Conservation (phyloP, 1,139 yeast species). For the Scheffersomyces insectosa region DNA sequence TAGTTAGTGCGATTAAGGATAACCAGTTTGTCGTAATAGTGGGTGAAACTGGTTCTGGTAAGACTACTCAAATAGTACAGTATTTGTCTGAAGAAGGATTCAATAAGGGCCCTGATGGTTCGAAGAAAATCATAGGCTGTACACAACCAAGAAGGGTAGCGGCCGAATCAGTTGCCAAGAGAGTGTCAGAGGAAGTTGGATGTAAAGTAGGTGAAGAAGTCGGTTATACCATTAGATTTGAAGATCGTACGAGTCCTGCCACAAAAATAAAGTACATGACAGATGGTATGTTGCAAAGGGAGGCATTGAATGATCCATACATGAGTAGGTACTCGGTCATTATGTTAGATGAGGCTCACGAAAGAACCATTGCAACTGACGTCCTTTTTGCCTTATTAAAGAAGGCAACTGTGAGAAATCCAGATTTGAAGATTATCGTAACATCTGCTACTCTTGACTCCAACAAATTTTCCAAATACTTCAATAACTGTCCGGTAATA, state of each 20-base stretch:
- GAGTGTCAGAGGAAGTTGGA: slow-evolving; percentile 68
- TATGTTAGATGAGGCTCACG: slow-evolving; percentile 96
- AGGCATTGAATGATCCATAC: slow-evolving; percentile 73
- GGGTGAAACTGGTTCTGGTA: slow-evolving; percentile 47
- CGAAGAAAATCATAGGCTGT: slow-evolving; percentile 56
- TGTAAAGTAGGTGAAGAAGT: slow-evolving; percentile 61
- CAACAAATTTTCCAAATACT: slow-evolving; percentile 74
- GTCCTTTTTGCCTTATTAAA: slow-evolving; percentile 83
- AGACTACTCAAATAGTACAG: slow-evolving; percentile 33
- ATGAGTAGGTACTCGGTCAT: slow-evolving; percentile 77
- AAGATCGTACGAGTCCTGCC: slow-evolving; percentile 52
- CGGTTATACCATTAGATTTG: slow-evolving; percentile 69
- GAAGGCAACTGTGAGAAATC: slow-evolving; percentile 67
- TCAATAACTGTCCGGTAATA: slow-evolving; percentile 76
- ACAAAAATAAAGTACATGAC: slow-evolving; percentile 79
- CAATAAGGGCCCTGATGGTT: slow-evolving; percentile 19
- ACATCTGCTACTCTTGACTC: slow-evolving; percentile 95
- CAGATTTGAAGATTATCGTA: slow-evolving; percentile 74
- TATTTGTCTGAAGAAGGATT: slow-evolving; percentile 41
- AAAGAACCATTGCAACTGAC: slow-evolving; percentile 92
- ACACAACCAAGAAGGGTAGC: slow-evolving; percentile 79
- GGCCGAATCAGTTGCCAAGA: slow-evolving; percentile 66
- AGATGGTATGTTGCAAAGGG: slow-evolving; percentile 90
- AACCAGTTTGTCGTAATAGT: slow-evolving; percentile 49
- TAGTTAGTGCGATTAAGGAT: slow-evolving; percentile 55